Percentiles rank a stretch among this genome's conserved stretches.
These are phyloP conservation scores for Cyclocybe aegerita DNA, from an alignment of 768 basidiomycete genomes.

Conservation along the genomic window DNA sequence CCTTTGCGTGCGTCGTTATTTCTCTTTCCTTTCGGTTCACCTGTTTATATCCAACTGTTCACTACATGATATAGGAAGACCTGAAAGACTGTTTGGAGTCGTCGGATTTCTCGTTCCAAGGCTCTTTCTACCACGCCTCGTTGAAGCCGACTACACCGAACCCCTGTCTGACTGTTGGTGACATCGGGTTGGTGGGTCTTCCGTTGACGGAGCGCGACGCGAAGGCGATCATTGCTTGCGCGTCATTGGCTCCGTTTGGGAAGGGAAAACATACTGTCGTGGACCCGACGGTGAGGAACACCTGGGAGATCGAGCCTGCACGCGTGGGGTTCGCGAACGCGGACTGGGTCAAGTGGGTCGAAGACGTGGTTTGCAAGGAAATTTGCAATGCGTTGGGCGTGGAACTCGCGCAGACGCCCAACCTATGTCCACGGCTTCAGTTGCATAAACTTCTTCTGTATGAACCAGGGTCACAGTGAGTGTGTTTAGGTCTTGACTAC, in stretches of 20 bases:
- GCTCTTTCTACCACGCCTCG: constrained; percentile 28
- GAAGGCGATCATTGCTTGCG: constrained; percentile 29
- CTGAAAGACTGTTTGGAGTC: constrained; percentile 27
- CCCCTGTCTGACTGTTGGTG: constrained; percentile 37
- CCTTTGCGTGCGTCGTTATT: neutral
- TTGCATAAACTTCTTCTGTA: constrained; percentile 49
- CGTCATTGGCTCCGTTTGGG: constrained; percentile 44
- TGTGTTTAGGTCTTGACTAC: constrained; percentile 4
- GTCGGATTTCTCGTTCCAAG: constrained; percentile 27
- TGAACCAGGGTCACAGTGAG: constrained; percentile 49
- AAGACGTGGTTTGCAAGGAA: constrained; percentile 22
- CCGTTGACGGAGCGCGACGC: constrained; percentile 42
- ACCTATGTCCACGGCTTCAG: constrained; percentile 29
- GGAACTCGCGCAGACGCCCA: constrained; percentile 14
- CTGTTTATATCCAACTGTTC: neutral
- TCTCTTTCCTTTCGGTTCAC: neutral
- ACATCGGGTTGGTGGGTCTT: constrained; percentile 41
- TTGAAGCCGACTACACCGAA: constrained; percentile 32
- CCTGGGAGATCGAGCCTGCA: constrained; percentile 48
- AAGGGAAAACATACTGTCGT: constrained; percentile 41
- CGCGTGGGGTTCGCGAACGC: constrained; percentile 40
- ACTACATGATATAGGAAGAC: constrained; percentile 21
- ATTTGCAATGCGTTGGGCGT: constrained; percentile 40
- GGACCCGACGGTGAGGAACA: constrained; percentile 44
- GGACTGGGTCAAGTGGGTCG: constrained; percentile 37